Base-by-base conservation (phyloP, 192 early-diverging fungal species). In the Coemansia sp. region DNA sequence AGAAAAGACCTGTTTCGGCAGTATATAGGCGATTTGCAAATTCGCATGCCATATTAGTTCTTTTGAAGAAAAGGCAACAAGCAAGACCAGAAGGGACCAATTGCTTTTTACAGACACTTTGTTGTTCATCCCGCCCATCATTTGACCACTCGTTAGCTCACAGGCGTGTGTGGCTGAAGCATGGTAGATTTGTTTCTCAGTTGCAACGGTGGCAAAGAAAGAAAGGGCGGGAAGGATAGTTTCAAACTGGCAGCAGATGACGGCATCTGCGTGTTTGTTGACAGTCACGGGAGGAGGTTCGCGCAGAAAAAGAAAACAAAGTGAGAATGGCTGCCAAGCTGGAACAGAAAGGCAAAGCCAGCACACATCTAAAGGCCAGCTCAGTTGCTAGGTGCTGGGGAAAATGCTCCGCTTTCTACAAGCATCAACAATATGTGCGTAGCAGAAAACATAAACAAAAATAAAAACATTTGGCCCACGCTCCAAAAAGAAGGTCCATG, bases 391-490 rank as follows among this genome's bases (percentile, higher is more conserved):
- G 51, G n/a, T 32, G 32, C 32, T 32, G 48, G 7, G 48, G 2
- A 53, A 25, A 8, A 54, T 25, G 51, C 51, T 32, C 25, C 7
- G 54, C 20, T 45, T 66, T 56, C 64, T 66, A 39, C 64, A 53
- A 55, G 41, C 43, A 46, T 38, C 19, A 25, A 25, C 38, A 57
- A 10, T 72, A 59, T 49, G 48, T 13, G 40, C 43, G 37, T 25
- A 63, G 55, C 41, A 55, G 62, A 65, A 61, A 53, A 57, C 51
- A 42, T 38, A 55, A 66, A 58, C 56, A 74, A 58, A 64, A 38
- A 59, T 59, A 65, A 41, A 41, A 39, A 32, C 13, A 11, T 19
- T 40, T 38, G n/a, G 39, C 39, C 57, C 57, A 59, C 38, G 38
- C n/a, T 41, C 12, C 38, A 40, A 59, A 37, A 37, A 57, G 32